Conservation (phyloP, 2,329 filamentous ascomycete species). For the Podosphaera fusca region DNA sequence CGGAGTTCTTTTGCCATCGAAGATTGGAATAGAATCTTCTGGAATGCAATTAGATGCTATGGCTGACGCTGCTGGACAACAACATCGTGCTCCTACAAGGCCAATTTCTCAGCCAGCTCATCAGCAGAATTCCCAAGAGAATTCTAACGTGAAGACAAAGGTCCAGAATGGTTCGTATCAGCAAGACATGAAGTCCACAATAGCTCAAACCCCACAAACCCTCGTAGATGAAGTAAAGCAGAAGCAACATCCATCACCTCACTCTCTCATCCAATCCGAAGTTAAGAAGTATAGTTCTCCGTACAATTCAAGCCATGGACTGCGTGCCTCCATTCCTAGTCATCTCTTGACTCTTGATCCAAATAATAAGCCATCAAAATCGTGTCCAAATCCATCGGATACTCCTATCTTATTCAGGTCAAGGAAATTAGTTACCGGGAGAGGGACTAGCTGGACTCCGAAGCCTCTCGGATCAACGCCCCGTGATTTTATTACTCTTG, state of each 20-base stretch:
- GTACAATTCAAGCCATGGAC: constrained; percentile 12
- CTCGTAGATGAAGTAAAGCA: no score
- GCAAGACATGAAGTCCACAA: no score
- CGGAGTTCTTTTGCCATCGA: not conserved
- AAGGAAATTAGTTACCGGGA: constrained; percentile 11
- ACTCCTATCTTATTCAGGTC: constrained; percentile 9
- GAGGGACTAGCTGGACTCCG: constrained; percentile 35
- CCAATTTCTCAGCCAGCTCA: constrained; percentile 9
- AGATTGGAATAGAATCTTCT: constrained; percentile 6
- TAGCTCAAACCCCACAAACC: no score
- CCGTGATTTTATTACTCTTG: constrained; percentile 20
- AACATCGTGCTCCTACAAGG: constrained; percentile 12
- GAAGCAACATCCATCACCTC: no score
- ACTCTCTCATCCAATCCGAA: no score
- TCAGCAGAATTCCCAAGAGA: no score
- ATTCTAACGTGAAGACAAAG: no score
- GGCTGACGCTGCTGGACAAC: constrained; percentile 15
- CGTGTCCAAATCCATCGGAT: constrained; percentile 5
- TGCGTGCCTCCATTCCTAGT: no score
- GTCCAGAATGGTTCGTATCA: no score
- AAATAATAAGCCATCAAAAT: not conserved
- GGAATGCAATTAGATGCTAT: constrained; percentile 13
- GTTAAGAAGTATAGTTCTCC: constrained; percentile 15
- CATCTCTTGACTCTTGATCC: not conserved
- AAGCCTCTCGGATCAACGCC: constrained; percentile 36